Evolutionary conservation across 768 basidiomycete genomes (phyloP), one percentile per base, ranked within the genome.

Genomic region (Royoungia palumana): DNA sequence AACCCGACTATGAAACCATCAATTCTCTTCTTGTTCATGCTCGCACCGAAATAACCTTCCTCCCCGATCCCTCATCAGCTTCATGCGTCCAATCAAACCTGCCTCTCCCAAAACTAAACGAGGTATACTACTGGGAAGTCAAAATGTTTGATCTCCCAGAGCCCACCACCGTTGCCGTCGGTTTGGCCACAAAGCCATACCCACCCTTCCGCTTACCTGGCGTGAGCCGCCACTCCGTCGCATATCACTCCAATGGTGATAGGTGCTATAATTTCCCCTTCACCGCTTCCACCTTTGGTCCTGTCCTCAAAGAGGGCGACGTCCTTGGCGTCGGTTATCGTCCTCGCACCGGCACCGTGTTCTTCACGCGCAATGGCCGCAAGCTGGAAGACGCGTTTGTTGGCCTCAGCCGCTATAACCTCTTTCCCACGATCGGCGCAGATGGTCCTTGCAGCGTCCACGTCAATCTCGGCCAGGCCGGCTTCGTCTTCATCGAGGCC

Each of bases 121-220:
- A 98, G 67, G 94, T 97, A 12, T 99, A 99, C 66, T 99, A 99
- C 66, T 99, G 91, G 90, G 96, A 99, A 66, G 89, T 93, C 53
- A 99, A 99, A 73, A 90, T 98, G 89, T 98, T 94, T 65, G 96
- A 99, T 70, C 86, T 96, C 46, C 93, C 94, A 12, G 75, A 81
- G 52, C 74, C 80, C 3, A 98, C 94, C 9, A 89, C 78, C 38
- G 87, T 96, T n/a, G 83, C 92, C 28, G 82, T 98, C 41, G 96
- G 96, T 30, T 68, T 99, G 32, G 94, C 95, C 16, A 99, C 96
- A 3, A 98, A 96, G 68, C 96, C 96, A 9, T 98, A 92, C 64
- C 96, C 96, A 9, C 81, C 86, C 10, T 98, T 98, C 77, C 82
- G 94, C 39, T 75, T 99, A 44, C 89, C 93, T 17, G 95, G 95